Evolutionary conservation across 805 yeast genomes (phyloP).

Genomic region (Cyberlindnera mississippiensis): DNA sequence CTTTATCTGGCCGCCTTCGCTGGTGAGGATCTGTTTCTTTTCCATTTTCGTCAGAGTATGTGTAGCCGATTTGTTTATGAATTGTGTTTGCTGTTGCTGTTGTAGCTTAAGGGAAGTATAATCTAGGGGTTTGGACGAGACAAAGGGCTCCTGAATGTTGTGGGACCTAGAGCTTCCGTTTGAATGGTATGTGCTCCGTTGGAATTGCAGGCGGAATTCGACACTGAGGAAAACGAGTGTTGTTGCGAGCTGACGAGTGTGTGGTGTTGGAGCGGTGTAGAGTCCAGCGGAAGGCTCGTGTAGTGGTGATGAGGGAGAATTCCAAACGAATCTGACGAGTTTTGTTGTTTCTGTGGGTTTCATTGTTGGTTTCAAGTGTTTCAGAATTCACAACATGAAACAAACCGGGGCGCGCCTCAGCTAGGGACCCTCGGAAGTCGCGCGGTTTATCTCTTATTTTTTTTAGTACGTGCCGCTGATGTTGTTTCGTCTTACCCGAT

Average conservation of each 20-base stretch:
- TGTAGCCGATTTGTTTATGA: background rate
- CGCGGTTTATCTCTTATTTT: too few species aligned
- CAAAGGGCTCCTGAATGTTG: too few species aligned
- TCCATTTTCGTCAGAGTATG: background rate
- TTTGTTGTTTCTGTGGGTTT: constrained; percentile 6
- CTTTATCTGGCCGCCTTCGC: constrained; percentile 3
- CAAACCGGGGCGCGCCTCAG: constrained; percentile 14
- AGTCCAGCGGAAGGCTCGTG: too few species aligned
- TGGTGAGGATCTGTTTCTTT: constrained; percentile 5
- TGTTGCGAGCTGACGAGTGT: too few species aligned
- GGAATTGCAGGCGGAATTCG: too few species aligned
- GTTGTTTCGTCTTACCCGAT: too few species aligned
- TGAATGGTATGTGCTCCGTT: too few species aligned
- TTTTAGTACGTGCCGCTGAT: background rate
- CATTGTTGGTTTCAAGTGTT: constrained; percentile 10
- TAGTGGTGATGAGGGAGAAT: too few species aligned
- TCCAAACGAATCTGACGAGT: too few species aligned
- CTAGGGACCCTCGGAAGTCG: constrained; percentile 1
- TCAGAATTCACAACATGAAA: constrained; percentile 17
- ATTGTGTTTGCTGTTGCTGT: background rate
- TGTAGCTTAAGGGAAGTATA: background rate
- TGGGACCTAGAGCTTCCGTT: too few species aligned
- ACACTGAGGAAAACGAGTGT: too few species aligned
- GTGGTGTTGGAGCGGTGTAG: too few species aligned
- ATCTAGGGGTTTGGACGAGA: background rate